Percentiles rank a stretch among this genome's conserved stretches.
These are phyloP conservation scores for Chlorella sorokiniana DNA, from an alignment of 139 green algal genomes.

Conservation along the genomic window DNA sequence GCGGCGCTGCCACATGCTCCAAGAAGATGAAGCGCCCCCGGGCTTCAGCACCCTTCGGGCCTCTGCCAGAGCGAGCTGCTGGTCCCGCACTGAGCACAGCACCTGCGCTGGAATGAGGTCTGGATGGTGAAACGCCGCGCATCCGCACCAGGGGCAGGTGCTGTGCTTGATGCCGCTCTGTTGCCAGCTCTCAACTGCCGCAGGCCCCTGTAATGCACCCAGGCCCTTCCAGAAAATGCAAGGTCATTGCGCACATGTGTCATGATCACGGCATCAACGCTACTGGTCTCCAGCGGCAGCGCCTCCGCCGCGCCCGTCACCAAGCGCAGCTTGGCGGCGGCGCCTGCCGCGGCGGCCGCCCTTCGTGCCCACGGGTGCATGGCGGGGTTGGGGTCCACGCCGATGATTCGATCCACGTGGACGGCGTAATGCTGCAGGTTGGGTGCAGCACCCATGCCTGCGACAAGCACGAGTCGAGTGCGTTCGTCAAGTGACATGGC, in stretches of 20 bases:
- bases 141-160: too few relatives aligned
- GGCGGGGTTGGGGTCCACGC: conserved; percentile 4
- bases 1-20: conserved; percentile 10
- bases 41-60: neutral
- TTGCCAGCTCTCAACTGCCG: too few relatives aligned
- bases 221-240: too few relatives aligned
- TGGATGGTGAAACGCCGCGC: neutral
- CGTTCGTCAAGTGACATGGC: neutral
- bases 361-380: neutral
- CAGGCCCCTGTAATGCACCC: too few relatives aligned
- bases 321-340: conserved; percentile 2
- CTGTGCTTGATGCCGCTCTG: too few relatives aligned
- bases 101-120: conserved; percentile 1
- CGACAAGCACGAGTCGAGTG: neutral
- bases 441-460: conserved; percentile 19
- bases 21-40: neutral
- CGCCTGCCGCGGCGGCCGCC: neutral
- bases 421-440: conserved; percentile 9
- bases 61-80: neutral
- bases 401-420: neutral
- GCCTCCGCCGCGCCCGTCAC: conserved; percentile 12
- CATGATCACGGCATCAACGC: conserved; percentile 2
- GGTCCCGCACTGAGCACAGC: conserved; percentile 12
- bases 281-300: conserved; percentile 4
- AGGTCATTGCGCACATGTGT: conserved; percentile 2